Evolutionary conservation across 2,329 filamentous ascomycete genomes (phyloP), one percentile per base, ranked within the genome.

Genomic region (Chrysoporthe austroafricana): DNA sequence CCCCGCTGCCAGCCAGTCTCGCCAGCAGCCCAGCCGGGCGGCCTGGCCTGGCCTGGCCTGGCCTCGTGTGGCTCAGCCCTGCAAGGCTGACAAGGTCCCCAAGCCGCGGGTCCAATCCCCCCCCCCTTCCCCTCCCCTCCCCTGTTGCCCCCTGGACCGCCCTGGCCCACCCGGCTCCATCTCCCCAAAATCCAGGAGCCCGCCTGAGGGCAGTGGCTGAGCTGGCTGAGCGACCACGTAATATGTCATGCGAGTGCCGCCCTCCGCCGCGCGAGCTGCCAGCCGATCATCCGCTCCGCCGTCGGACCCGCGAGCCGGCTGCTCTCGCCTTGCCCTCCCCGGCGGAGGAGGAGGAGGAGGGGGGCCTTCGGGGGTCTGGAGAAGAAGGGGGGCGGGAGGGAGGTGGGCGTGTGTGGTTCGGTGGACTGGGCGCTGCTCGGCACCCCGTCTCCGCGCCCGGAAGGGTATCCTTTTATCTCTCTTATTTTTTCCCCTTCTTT

Each of bases 21-120:
- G 11, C 26, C 21, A 21, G 13, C 13, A 54, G 7, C 32, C 26
- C 2, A 26, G 26, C 26, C 26, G 26, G 26, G 26, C 26, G 2
- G 26, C 26, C 26, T 26, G 26, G 26, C 26, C 26, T 26, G 26
- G 26, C 26, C 26, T 26, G 26, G 26, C 26, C 26, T 32, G 21
- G 50, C 50, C 50, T 54, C 50, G 36, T 32, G 58, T 62, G 66
- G 66, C 62, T 68, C 63, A 66, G 66, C 66, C 66, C 58, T 68
- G 66, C 66, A 64, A 66, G 66, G 63, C 66, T 66, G 61, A 66
- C 43, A 52, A 56, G 36, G 36, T 39, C 5, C 6, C 36, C 36
- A 39, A 9, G 5, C 36, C 36, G 36, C 36, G 36, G 26, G 46
- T 43, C 32, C 56, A 18, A 21, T 39, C 34, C 44, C 58, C 32